Evolutionary conservation across 2,329 filamentous ascomycete species (phyloP).

Genomic region (Claviceps purpurea): DNA sequence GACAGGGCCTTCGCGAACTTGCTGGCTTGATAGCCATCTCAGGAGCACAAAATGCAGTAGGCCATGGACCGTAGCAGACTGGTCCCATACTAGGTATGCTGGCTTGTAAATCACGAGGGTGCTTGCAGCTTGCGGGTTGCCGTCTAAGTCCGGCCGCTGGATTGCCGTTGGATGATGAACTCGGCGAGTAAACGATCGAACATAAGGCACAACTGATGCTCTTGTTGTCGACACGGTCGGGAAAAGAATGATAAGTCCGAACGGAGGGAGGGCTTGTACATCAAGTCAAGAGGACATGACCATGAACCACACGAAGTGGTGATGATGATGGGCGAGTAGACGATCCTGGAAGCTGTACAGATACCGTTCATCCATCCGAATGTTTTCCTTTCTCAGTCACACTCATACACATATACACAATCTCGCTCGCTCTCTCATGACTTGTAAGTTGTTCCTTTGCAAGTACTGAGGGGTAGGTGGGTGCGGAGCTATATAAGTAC

Average conservation of each 20-base stretch:
- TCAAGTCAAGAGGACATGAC: not conserved
- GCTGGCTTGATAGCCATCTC: not conserved
- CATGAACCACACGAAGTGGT: not conserved
- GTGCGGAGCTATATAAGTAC: slow-evolving; percentile 1
- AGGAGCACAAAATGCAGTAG: slow-evolving; percentile 2
- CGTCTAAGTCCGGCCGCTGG: not conserved
- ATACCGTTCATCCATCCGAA: not conserved
- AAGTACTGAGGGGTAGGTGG: not conserved
- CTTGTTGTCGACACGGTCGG: not conserved
- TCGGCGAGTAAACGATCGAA: not conserved
- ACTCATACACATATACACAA: not conserved
- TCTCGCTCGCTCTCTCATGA: not conserved
- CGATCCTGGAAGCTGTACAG: not conserved
- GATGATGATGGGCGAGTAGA: not conserved
- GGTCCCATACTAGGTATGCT: slow-evolving; percentile 2
- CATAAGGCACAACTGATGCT: not conserved
- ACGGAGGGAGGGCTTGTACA: not conserved
- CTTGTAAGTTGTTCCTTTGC: not conserved
- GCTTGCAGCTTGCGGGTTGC: not conserved
- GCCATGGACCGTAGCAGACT: slow-evolving; percentile 1
- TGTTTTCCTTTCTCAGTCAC: not conserved
- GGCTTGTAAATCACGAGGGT: not conserved
- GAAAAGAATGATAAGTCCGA: too few relatives aligned
- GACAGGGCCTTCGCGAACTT: not conserved
- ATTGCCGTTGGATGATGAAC: not conserved